A percentile compares a stretch with the other conserved stretches of the same genome.
Conservation (phyloP, 1,284 basidiomycete species). For the Spongiforma sp. region DNA sequence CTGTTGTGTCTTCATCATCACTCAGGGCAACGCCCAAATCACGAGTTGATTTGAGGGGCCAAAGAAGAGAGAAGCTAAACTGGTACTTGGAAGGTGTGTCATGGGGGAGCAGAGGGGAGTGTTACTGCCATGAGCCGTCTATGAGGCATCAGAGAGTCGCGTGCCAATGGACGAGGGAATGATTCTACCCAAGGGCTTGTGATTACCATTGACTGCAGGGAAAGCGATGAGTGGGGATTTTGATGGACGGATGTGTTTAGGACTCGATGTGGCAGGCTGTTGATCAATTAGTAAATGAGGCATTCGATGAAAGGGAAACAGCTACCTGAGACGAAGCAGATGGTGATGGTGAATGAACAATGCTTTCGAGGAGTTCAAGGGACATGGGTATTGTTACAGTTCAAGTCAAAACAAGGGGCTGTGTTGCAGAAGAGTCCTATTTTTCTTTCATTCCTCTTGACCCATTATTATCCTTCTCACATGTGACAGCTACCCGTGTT, state of each 20-base stretch:
- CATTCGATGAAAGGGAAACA: slow-evolving; percentile 2
- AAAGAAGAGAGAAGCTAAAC: slow-evolving; percentile 74
- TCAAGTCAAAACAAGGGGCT: too few species aligned
- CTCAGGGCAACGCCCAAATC: slow-evolving; percentile 69
- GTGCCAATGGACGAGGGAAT: slow-evolving; percentile 35
- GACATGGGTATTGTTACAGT: too few species aligned
- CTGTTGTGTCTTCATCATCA: slow-evolving; percentile 58
- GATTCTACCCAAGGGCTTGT: slow-evolving; percentile 13
- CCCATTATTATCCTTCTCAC: too few species aligned
- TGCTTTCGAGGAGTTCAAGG: slow-evolving; percentile 61
- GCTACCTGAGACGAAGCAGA: slow-evolving; percentile 47
- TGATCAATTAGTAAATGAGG: slow-evolving; percentile 13
- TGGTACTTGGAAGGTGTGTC: slow-evolving; percentile 48
- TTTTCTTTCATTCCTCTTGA: too few species aligned
- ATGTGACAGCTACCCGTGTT: too few species aligned
- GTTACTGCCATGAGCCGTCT: slow-evolving; percentile 48
- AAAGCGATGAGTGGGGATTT: slow-evolving; percentile 37
- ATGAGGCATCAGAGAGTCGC: slow-evolving; percentile 53
- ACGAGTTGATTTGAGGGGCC: slow-evolving; percentile 68
- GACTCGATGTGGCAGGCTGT: slow-evolving; percentile 25
- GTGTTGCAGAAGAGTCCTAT: too few species aligned
- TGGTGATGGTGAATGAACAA: slow-evolving; percentile 46
- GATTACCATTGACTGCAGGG: slow-evolving; percentile 35
- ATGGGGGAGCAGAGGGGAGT: slow-evolving; percentile 38
- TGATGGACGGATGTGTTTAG: slow-evolving; percentile 16